These are phyloP conservation scores for Globisporangium paroecandrum DNA, from an alignment of 352 stramenopile species.

Conservation along the genomic window DNA sequence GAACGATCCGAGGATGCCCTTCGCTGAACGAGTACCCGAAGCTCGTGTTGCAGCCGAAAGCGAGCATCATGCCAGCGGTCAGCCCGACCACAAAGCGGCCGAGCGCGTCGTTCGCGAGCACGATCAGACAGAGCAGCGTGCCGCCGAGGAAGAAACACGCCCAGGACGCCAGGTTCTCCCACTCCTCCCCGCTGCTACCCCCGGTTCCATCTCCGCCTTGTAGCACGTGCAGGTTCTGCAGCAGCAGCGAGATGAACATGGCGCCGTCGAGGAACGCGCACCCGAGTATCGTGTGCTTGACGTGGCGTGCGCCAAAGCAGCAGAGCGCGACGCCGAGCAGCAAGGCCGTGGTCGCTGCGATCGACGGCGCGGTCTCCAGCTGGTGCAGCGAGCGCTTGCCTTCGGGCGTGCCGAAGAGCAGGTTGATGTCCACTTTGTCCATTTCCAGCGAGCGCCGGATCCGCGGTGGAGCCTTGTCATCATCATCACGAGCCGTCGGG, in stretches of 20 bases:
- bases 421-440: slow-evolving; percentile 16
- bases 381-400: slow-evolving; percentile 15
- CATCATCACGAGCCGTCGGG: background rate
- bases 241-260: slow-evolving; percentile 16
- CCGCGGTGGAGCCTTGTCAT: background rate
- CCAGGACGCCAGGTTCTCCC: slow-evolving; percentile 32
- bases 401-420: slow-evolving; percentile 18
- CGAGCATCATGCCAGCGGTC: slow-evolving; percentile 31
- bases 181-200: slow-evolving; percentile 10
- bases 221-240: slow-evolving; percentile 16
- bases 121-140: slow-evolving; percentile 23
- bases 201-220: background rate
- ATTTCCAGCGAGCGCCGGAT: slow-evolving; percentile 6
- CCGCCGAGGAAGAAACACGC: slow-evolving; percentile 37
- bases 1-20: slow-evolving; percentile 10
- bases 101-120: slow-evolving; percentile 19
- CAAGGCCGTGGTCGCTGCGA: slow-evolving; percentile 16
- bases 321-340: slow-evolving; percentile 18
- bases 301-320: slow-evolving; percentile 17
- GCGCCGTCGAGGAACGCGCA: slow-evolving; percentile 28
- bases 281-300: slow-evolving; percentile 16
- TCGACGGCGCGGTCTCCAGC: slow-evolving; percentile 21
- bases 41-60: slow-evolving; percentile 29
- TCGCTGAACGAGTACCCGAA: slow-evolving; percentile 27
- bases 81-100: slow-evolving; percentile 29